phyloP scores from a whole-genome alignment of 2,329 filamentous ascomycete genomes.

The Fusarium paranaense region DNA sequence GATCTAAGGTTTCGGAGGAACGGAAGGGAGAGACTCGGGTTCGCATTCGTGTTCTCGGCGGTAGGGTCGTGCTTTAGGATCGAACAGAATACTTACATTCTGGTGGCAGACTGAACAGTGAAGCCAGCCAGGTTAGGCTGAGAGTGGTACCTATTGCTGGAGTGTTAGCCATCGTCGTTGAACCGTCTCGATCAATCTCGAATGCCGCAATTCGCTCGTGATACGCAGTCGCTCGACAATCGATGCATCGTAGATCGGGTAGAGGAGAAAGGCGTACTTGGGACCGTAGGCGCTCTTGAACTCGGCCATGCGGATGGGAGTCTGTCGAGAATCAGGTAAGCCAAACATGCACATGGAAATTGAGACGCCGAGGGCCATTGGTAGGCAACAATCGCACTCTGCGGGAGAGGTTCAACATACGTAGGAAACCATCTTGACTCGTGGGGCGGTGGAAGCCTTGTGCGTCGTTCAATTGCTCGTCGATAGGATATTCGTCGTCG shows the following conservation, averaged over 20 bases:
- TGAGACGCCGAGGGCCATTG: conserved; percentile 23
- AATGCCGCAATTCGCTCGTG: conserved; percentile 6
- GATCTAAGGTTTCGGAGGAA: conserved; percentile 32
- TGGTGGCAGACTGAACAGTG: conserved; percentile 59
- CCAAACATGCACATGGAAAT: conserved; percentile 7
- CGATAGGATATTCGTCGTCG: conserved; percentile 42
- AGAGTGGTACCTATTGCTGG: conserved; percentile 65
- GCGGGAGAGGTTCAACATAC: conserved; percentile 45
- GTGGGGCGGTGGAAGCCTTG: conserved; percentile 46
- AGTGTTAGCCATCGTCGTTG: conserved; percentile 44
- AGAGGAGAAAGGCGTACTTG: conserved; percentile 61
- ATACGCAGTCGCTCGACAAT: not conserved
- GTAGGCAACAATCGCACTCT: not conserved
- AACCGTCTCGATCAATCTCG: not conserved
- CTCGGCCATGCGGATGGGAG: conserved; percentile 57
- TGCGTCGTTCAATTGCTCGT: conserved; percentile 53
- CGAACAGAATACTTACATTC: conserved; percentile 60
- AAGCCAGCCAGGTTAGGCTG: conserved; percentile 67
- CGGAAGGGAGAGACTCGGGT: conserved; percentile 29
- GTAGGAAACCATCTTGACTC: conserved; percentile 55
- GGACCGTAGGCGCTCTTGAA: conserved; percentile 75
- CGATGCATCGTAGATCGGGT: not conserved
- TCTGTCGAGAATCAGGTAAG: conserved; percentile 55
- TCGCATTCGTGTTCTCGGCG: conserved; percentile 19
- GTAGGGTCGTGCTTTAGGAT: not conserved